Percentiles rank a stretch among this genome's conserved stretches.
Evolutionary conservation across 2,329 filamentous ascomycete species (phyloP).

Genomic region (Dendrostoma leiphaemia): DNA sequence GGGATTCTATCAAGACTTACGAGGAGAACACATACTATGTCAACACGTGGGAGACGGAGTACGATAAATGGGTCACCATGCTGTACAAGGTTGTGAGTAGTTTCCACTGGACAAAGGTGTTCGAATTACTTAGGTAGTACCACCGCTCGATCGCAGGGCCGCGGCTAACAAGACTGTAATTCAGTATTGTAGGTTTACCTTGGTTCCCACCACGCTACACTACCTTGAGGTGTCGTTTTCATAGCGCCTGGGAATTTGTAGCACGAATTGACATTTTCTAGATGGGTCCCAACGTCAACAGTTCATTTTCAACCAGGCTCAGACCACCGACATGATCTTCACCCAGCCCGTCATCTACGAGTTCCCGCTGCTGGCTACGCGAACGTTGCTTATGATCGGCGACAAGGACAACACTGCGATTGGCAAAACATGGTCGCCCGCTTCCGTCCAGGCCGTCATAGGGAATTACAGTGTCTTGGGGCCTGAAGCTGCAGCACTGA

Average conservation of each 20-base stretch:
- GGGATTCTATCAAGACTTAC: conserved; percentile 43
- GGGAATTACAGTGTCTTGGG: conserved; percentile 51
- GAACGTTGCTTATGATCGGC: conserved; percentile 49
- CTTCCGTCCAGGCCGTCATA: conserved; percentile 40
- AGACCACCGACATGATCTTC: conserved; percentile 53
- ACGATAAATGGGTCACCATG: conserved; percentile 56
- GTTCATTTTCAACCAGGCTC: conserved; percentile 48
- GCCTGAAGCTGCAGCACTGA: conserved; percentile 39
- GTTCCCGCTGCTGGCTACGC: conserved; percentile 42
- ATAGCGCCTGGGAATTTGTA: too few species aligned
- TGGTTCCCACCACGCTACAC: too few species aligned
- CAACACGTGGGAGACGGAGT: conserved; percentile 44
- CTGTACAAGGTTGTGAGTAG: too few species aligned
- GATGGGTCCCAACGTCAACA: conserved; percentile 37
- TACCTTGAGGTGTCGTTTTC: too few species aligned
- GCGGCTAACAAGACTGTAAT: too few species aligned
- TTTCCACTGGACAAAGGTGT: too few species aligned
- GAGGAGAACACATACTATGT: conserved; percentile 49
- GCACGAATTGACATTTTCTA: conserved; percentile 52
- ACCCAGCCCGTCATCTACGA: conserved; percentile 51
- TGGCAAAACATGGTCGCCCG: conserved; percentile 49
- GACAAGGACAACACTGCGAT: conserved; percentile 54
- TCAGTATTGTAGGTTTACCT: too few species aligned
- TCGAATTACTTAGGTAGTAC: too few species aligned
- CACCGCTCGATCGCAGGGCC: too few species aligned